Base-by-base conservation (phyloP, 2,329 filamentous ascomycete species). In the Hypoxylon sp. region DNA sequence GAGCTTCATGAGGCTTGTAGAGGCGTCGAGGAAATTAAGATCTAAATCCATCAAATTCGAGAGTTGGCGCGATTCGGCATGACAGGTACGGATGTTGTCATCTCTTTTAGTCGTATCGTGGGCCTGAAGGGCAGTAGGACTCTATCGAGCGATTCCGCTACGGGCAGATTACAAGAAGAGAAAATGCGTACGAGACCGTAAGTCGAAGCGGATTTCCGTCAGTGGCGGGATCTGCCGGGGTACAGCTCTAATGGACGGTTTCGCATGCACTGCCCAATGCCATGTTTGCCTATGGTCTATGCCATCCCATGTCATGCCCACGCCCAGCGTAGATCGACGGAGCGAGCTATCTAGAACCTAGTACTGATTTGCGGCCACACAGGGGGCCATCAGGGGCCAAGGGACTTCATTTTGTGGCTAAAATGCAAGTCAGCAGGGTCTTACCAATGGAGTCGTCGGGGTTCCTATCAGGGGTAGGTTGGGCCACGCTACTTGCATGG, bases 1-100 rank as follows among this genome's bases (percentile, higher is more conserved):
- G 71, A 69, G 56, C 71, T 71, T 75, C 74, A 76, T 75, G 65
- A 64, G 71, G 63, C 65, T 70, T 61, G 59, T 45, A 65, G 67
- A 67, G 48, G 65, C 57, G 61, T 65, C 57, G 18, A 56, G 48
- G 50, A 50, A 32, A 61, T 38, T 45, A 64, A 40, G 58, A 55
- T 54, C 44, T 65, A 68, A 69, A 63, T 70, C 71, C 71, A 73
- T 73, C 68, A 68, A 69, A 64, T 36, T 61, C 60, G 33, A 60
- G 36, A 36, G 62, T 40, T 48, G 57, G 44, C 22, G 45, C 18
- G 33, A 32, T 18, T 65, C 48, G 49, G 38, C 46, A 36, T 50
- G 48, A n/a, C n/a, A n/a, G 38, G 36, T 38, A 40, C 52, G 48
- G 38, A 18, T 38, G 56, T 58, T 54, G n/a, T 62, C 60, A 61